Percentiles rank a stretch among this genome's conserved stretches.
These are phyloP conservation scores for Mychonastes homosphaera DNA, from an alignment of 139 green algal genomes.

Conservation along the genomic window DNA sequence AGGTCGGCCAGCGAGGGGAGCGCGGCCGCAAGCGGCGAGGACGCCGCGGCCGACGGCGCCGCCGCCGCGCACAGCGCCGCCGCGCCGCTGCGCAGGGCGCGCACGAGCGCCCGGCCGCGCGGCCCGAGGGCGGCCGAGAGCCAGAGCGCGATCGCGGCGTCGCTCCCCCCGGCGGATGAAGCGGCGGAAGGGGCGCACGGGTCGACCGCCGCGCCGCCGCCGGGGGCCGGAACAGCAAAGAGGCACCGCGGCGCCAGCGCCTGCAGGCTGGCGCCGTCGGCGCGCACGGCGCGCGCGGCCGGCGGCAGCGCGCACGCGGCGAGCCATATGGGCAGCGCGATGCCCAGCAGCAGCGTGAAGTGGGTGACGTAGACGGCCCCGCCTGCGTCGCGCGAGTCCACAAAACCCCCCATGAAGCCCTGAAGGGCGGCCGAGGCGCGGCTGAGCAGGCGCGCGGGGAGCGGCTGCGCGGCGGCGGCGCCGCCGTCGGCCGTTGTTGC, in stretches of 20 bases:
- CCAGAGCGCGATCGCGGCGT: no score
- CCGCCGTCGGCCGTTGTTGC: no score
- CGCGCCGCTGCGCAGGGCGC: background rate
- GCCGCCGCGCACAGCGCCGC: background rate
- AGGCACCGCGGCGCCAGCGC: conserved; percentile 10
- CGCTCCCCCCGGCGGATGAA: no score
- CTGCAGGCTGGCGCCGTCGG: conserved; percentile 8
- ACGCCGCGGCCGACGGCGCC: background rate
- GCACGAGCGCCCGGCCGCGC: no score
- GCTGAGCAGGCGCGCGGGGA: background rate
- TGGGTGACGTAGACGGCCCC: conserved; percentile 56
- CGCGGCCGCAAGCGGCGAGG: background rate
- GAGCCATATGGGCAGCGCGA: conserved; percentile 62
- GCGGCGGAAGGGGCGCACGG: no score
- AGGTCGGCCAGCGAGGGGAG: background rate
- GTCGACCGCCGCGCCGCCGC: no score
- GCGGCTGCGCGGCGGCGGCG: no score
- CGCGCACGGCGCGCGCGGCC: background rate
- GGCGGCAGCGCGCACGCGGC: conserved; percentile 2
- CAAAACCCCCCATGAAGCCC: conserved; percentile 57
- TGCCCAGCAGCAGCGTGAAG: conserved; percentile 64
- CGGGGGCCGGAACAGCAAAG: no score
- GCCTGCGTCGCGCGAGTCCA: conserved; percentile 48
- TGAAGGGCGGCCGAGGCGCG: conserved; percentile 17
- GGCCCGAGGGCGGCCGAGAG: no score